Conservation (phyloP, 2,329 filamentous ascomycete species). For the Acrocalymma vagum region DNA sequence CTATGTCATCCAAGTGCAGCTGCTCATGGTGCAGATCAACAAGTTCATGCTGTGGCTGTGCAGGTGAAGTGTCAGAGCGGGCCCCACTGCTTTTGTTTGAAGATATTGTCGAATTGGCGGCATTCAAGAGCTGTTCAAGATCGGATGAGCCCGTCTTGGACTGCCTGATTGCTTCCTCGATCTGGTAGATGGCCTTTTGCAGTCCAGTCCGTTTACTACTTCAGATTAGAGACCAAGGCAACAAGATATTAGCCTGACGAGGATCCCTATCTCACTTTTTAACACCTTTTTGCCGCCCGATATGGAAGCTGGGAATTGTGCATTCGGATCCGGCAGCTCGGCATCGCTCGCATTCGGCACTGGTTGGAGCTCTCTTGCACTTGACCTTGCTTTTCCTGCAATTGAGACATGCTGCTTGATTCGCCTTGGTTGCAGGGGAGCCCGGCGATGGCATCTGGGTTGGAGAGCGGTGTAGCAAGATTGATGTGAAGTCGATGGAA, state of each 20-base stretch:
- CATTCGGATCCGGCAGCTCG: slow-evolving; percentile 67
- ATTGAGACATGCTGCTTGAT: slow-evolving; percentile 66
- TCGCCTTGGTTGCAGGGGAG: too few species aligned
- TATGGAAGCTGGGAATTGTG: slow-evolving; percentile 72
- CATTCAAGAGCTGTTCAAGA: not conserved
- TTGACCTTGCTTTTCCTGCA: slow-evolving; percentile 75
- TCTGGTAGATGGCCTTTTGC: slow-evolving; percentile 77
- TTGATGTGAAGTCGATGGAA: too few species aligned
- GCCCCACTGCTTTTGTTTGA: slow-evolving; percentile 2
- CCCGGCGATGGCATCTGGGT: too few species aligned
- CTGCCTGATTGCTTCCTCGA: slow-evolving; percentile 68
- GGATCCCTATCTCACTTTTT: slow-evolving; percentile 67
- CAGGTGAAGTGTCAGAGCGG: slow-evolving; percentile 1
- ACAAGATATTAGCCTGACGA: not conserved
- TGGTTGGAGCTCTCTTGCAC: slow-evolving; percentile 65
- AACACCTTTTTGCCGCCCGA: slow-evolving; percentile 77
- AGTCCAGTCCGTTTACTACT: slow-evolving; percentile 75
- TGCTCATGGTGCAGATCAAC: slow-evolving; percentile 44
- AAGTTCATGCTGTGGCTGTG: slow-evolving; percentile 6
- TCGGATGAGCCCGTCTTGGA: slow-evolving; percentile 29
- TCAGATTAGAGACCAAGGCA: slow-evolving; percentile 15
- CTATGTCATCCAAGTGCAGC: slow-evolving; percentile 73
- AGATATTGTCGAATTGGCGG: slow-evolving; percentile 5
- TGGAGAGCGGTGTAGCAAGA: too few species aligned
- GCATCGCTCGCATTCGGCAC: slow-evolving; percentile 68